Percentiles rank a stretch among this genome's conserved stretches.
These are phyloP conservation scores for Boletus barrowsii DNA, from an alignment of 768 basidiomycete genomes.

Conservation along the genomic window DNA sequence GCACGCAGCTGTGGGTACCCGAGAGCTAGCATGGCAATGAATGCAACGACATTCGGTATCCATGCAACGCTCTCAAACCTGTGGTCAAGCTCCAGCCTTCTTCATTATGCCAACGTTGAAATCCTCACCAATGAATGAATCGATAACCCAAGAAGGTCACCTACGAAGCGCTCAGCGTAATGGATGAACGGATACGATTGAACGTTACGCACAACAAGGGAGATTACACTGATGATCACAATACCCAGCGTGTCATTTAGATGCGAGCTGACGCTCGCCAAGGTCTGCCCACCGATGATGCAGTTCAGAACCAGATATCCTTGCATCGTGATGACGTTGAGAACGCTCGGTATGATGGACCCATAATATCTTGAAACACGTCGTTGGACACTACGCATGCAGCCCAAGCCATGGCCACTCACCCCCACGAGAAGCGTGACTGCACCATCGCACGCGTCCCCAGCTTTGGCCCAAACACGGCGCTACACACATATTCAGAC, in stretches of 20 bases:
- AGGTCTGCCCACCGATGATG: constrained; percentile 61
- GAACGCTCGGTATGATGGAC: constrained; percentile 38
- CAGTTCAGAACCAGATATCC: constrained; percentile 58
- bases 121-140: constrained; percentile 53
- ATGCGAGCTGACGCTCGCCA: constrained; percentile 44
- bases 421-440: constrained; percentile 54
- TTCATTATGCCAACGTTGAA: not conserved
- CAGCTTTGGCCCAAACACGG: constrained; percentile 51
- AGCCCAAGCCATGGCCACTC: constrained; percentile 16
- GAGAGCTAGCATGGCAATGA: constrained; percentile 62
- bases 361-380: constrained; percentile 36
- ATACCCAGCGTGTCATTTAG: constrained; percentile 32
- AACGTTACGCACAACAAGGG: constrained; percentile 25
- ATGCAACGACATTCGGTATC: constrained; percentile 73
- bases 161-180: constrained; percentile 24
- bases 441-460: constrained; percentile 60
- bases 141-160: constrained; percentile 64
- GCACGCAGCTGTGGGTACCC: constrained; percentile 62
- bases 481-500: constrained; percentile 27
- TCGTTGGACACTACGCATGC: not conserved
- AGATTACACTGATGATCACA: constrained; percentile 32
- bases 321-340: constrained; percentile 50
- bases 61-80: constrained; percentile 76
- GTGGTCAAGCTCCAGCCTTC: constrained; percentile 7
- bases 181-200: not conserved